Evolutionary conservation across 768 basidiomycete genomes (phyloP), one percentile per base, ranked within the genome.

Genomic region (Kwoniella bestiolae): DNA sequence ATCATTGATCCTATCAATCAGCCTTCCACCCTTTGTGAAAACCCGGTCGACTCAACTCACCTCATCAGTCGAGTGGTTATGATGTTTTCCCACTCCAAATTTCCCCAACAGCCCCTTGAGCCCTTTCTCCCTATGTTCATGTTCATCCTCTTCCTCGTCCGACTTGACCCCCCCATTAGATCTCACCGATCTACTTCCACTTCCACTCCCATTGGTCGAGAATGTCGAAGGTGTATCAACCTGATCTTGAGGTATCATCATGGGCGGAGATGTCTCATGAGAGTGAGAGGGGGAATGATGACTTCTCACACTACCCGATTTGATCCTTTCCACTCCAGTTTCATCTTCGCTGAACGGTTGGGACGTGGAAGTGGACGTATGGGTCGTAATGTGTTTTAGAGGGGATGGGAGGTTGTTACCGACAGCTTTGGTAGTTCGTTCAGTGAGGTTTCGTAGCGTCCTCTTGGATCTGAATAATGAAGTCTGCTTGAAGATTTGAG

Each of bases 51-150:
- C n/a, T n/a, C n/a, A 2, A 65, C 64, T 69, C 60, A 69, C 68
- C 58, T 69, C 68, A 45, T 69, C 68, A 25, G 32, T n/a, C 3
- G 68, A 69, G n/a, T 55, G 58, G 28, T 44, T 31, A 12, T 55
- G 23, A 28, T 55, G 41, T 5, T 53, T 46, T 34, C 59, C 28
- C 9, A 32, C 55, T 9, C 57, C 63, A 55, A 74, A 57, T 52
- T 71, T 69, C 28, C 67, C 67, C 34, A 74, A 55, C 28, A 74
- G 65, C 3, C 73, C 73, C 49, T 70, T 74, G 1, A 65, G n/a
- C 11, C 47, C 44, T 46, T 46, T 52, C 14, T 63, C 61, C 31
- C 53, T 44, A 65, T 58, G 21, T 12, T 59, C 47, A 44, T 61
- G 56, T 7, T 63, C 65, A 44, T 61, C 69, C 2, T 69, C 73